Conservation (phyloP, 352 stramenopile genomes). For the Pythium aphanidermatum region DNA sequence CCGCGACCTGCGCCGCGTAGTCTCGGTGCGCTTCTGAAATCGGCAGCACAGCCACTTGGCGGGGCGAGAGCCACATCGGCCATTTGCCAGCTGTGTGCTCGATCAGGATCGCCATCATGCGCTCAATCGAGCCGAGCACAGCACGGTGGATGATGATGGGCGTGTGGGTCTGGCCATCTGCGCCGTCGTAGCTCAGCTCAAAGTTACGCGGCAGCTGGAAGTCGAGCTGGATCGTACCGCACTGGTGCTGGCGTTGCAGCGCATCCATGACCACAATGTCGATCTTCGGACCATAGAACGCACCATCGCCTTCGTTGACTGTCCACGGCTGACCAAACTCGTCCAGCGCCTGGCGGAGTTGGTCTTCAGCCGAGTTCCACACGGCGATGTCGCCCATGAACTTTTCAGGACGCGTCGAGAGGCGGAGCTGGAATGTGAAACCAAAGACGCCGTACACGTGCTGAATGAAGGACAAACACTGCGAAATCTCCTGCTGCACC, state of each 20-base stretch:
- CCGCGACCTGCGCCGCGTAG: conserved; percentile 55
- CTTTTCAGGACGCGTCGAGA: conserved; percentile 95
- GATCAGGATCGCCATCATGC: conserved; percentile 98
- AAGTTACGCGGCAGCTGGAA: conserved; percentile 98
- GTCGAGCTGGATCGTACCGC: conserved; percentile 97
- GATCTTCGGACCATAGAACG: conserved; percentile 98
- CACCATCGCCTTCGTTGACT: conserved; percentile 93
- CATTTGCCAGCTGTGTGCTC: conserved; percentile 96
- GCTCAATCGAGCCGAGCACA: conserved; percentile 96
- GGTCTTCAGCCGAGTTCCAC: conserved; percentile 90
- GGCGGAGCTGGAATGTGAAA: conserved; percentile 90
- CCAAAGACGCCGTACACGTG: conserved; percentile 93
- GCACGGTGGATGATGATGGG: conserved; percentile 98
- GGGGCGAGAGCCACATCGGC: conserved; percentile 93
- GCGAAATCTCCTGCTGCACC: conserved; percentile 94
- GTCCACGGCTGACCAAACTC: conserved; percentile 68
- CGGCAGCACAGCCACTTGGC: conserved; percentile 69
- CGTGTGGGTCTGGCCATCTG: conserved; percentile 84
- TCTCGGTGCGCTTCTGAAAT: conserved; percentile 55
- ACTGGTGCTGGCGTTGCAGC: conserved; percentile 95
- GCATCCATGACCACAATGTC: conserved; percentile 97
- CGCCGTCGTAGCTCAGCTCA: conserved; percentile 89
- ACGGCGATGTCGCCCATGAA: conserved; percentile 91
- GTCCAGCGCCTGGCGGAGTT: conserved; percentile 56
- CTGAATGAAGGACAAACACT: conserved; percentile 92